A percentile compares a stretch with the other conserved stretches of the same genome.
phyloP scores from a whole-genome alignment of 805 yeast genomes.

The Pichia phayaonensis region DNA sequence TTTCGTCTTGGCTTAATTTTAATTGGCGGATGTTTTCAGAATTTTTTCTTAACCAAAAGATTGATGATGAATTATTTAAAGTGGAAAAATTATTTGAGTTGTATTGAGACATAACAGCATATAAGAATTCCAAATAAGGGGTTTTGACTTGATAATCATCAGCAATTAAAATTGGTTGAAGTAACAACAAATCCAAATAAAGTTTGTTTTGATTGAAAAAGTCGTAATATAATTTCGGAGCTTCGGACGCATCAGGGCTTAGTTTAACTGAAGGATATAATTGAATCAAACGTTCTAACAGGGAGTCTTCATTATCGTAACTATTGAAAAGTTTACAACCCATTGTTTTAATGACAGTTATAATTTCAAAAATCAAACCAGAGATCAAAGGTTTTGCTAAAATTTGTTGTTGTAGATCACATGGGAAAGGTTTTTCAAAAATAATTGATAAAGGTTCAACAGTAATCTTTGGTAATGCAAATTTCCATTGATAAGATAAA shows the following conservation, averaged over 20 bases:
- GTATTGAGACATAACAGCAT: slow-evolving; percentile 66
- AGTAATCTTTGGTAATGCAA: slow-evolving; percentile 71
- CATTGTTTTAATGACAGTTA: slow-evolving; percentile 68
- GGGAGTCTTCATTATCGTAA: slow-evolving; percentile 56
- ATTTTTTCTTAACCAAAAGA: slow-evolving; percentile 26
- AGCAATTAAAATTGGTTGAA: slow-evolving; percentile 85
- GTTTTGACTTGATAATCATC: slow-evolving; percentile 82
- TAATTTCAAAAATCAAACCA: slow-evolving; percentile 70
- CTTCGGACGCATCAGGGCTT: slow-evolving; percentile 31
- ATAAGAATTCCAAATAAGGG: slow-evolving; percentile 83
- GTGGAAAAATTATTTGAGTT: slow-evolving; percentile 39
- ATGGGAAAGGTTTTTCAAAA: slow-evolving; percentile 64
- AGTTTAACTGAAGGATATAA: slow-evolving; percentile 31
- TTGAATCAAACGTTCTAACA: slow-evolving; percentile 47
- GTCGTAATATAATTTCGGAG: slow-evolving; percentile 60
- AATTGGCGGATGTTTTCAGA: slow-evolving; percentile 23
- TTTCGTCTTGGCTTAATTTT: slow-evolving; percentile 21
- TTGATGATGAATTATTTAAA: slow-evolving; percentile 23
- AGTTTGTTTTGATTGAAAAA: slow-evolving; percentile 50
- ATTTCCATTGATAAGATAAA: slow-evolving; percentile 74
- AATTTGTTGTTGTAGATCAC: slow-evolving; percentile 52
- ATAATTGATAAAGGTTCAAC: slow-evolving; percentile 69
- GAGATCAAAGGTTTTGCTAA: slow-evolving; percentile 79
- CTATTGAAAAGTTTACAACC: slow-evolving; percentile 65
- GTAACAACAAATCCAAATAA: slow-evolving; percentile 65